Base-by-base conservation (phyloP, 2,329 filamentous ascomycete species). In the Xylariaceae sp. region DNA sequence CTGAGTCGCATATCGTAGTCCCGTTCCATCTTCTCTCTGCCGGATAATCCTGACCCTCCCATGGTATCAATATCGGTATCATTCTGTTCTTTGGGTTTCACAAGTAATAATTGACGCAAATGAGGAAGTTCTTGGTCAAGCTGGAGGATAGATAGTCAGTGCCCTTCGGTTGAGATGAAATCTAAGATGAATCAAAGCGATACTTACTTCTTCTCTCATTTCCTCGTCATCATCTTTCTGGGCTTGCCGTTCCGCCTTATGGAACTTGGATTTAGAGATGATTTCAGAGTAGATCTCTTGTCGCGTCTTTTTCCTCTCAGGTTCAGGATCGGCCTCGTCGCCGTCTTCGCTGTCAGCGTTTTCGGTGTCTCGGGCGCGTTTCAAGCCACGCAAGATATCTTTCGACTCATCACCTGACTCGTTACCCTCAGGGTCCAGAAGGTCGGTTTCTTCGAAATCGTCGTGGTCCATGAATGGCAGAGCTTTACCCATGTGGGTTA, bases 221-320 rank as follows among this genome's bases (percentile, higher is more conserved):
- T 96, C 93, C 46, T 95, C 90, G 61, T 99, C 94, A 45, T 94
- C 90, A 55, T 97, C 94, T 66, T 96, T 97, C 28, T 84, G 84
- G 54, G 90, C 86, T 71, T 99, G 94, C 39, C 94, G 85, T 73
- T 97, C 92, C 66, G 93, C 92, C 73, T 96, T 97, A 79, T 97
- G 82, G 56, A 89, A 79, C 68, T 99, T 99, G 1, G 93, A 97
- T 72, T 99, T 99, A 55, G 92, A 90, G 60, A 99, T 97, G 55
- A 99, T 81, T 71, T 99, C 95, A 65, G 96, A 88, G 90, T 97
- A 97, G 45, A 99, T 89, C 71, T 99, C 94, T 48, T 94, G 89
- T 73, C 97, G 97, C 3, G 87, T 87, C 75, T 97, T 99, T 71
- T 96, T 97, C 53, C 87, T 82, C 63, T 93, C 88, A 0, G 90